Conservation (phyloP, 176 grass and related monocot species). For the Raddia distichophylla region DNA sequence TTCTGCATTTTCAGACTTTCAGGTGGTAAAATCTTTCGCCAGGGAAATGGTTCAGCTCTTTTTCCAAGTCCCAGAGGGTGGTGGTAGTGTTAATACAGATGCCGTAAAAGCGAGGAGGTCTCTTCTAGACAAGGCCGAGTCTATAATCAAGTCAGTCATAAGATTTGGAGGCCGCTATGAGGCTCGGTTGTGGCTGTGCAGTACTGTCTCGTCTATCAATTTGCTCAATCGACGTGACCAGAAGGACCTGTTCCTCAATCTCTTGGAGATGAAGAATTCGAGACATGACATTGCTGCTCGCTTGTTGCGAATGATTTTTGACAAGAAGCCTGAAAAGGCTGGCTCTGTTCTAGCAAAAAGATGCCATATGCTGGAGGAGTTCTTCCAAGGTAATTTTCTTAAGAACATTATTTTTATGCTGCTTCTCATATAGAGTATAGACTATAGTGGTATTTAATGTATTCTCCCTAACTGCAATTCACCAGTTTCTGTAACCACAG, state of each 20-base stretch:
- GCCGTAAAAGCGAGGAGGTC: slow-evolving; percentile 53
- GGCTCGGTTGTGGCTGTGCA: slow-evolving; percentile 75
- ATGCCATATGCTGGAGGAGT: slow-evolving; percentile 67
- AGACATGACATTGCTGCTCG: slow-evolving; percentile 56
- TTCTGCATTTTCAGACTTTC: slow-evolving; percentile 26
- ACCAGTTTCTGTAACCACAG: not conserved
- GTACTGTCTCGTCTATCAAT: slow-evolving; percentile 69
- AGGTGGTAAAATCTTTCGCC: slow-evolving; percentile 8
- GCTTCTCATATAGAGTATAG: not conserved
- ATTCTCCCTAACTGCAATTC: not conserved
- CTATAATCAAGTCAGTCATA: slow-evolving; percentile 63
- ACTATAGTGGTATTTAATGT: not conserved
- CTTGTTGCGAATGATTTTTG: slow-evolving; percentile 81
- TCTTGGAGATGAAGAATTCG: slow-evolving; percentile 65
- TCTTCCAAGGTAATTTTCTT: slow-evolving; percentile 65
- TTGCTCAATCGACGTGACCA: slow-evolving; percentile 50
- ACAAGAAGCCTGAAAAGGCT: slow-evolving; percentile 54
- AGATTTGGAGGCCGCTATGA: slow-evolving; percentile 60
- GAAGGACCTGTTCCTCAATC: slow-evolving; percentile 53
- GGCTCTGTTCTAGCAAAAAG: slow-evolving; percentile 68
- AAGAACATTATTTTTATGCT: slow-evolving; percentile 23
- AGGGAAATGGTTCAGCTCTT: slow-evolving; percentile 63
- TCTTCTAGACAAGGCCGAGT: slow-evolving; percentile 54
- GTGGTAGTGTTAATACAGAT: slow-evolving; percentile 22
- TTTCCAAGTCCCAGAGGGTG: slow-evolving; percentile 45